Evolutionary conservation across 768 basidiomycete genomes (phyloP).

Genomic region (Pleurotus sapidus): DNA sequence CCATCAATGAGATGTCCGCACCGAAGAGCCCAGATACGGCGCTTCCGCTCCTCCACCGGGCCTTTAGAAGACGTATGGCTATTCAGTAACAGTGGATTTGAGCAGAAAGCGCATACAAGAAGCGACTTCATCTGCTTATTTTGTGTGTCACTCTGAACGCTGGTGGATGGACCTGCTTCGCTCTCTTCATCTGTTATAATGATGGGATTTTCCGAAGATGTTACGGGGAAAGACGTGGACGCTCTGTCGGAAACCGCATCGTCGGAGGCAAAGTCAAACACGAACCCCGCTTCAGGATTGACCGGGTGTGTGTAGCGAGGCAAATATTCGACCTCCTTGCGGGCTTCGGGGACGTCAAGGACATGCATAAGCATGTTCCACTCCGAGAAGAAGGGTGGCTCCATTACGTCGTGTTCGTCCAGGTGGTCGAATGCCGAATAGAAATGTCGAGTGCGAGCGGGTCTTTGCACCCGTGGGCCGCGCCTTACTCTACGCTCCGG

Average conservation of each 20-base stretch:
- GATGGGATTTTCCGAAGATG: conserved; percentile 35
- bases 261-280: conserved; percentile 59
- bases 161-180: conserved; percentile 10
- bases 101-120: conserved; percentile 67
- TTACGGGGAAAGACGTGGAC: conserved; percentile 20
- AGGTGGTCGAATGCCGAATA: background rate
- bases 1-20: conserved; percentile 82
- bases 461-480: background rate
- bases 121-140: conserved; percentile 31
- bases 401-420: conserved; percentile 14
- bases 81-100: conserved; percentile 59
- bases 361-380: conserved; percentile 11
- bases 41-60: conserved; percentile 39
- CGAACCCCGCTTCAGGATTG: conserved; percentile 58
- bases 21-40: conserved; percentile 66
- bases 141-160: conserved; percentile 6
- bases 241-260: conserved; percentile 21
- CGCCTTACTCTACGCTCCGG: background rate
- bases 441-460: background rate
- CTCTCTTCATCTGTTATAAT: conserved; percentile 46
- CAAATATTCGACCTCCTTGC: conserved; percentile 44
- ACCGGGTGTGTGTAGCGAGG: conserved; percentile 64
- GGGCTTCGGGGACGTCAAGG: background rate
- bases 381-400: conserved; percentile 13
- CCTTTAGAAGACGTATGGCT: conserved; percentile 39